These are phyloP conservation scores for Lentinus brumalis DNA, from an alignment of 768 basidiomycete genomes.

Conservation along the genomic window DNA sequence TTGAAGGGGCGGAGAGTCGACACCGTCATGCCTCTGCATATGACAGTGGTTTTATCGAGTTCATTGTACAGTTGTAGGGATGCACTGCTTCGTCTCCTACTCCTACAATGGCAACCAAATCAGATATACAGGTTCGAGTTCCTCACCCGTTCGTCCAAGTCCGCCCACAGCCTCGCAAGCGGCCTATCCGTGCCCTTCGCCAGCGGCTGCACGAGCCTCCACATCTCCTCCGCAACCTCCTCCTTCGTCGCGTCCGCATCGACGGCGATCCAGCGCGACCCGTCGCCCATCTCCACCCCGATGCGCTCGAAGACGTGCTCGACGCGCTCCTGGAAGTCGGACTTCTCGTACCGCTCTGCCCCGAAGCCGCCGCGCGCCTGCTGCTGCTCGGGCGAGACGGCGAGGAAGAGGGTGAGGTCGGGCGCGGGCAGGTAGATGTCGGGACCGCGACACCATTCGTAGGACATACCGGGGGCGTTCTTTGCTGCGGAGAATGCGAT, in stretches of 20 bases:
- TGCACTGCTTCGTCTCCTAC: too few species aligned
- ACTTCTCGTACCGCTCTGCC: slow-evolving; percentile 83
- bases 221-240: slow-evolving; percentile 56
- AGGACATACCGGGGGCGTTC: slow-evolving; percentile 46
- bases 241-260: slow-evolving; percentile 58
- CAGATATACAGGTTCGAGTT: slow-evolving; percentile 23
- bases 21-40: too few species aligned
- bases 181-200: slow-evolving; percentile 41
- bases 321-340: slow-evolving; percentile 72
- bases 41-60: too few species aligned
- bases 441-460: slow-evolving; percentile 83
- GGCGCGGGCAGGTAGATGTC: slow-evolving; percentile 89
- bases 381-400: slow-evolving; percentile 73
- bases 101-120: background rate
- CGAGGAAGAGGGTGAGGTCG: slow-evolving; percentile 86
- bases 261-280: slow-evolving; percentile 51
- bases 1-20: too few species aligned
- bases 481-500: slow-evolving; percentile 80
- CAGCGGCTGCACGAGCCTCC: slow-evolving; percentile 51
- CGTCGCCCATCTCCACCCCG: slow-evolving; percentile 48
- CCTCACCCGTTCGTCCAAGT: slow-evolving; percentile 25
- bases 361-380: slow-evolving; percentile 78
- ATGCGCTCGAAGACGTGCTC: slow-evolving; percentile 60
- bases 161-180: slow-evolving; percentile 55
- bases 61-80: too few species aligned